Base-by-base conservation (phyloP, 2,329 filamentous ascomycete species). In the Penicillium thymicola region DNA sequence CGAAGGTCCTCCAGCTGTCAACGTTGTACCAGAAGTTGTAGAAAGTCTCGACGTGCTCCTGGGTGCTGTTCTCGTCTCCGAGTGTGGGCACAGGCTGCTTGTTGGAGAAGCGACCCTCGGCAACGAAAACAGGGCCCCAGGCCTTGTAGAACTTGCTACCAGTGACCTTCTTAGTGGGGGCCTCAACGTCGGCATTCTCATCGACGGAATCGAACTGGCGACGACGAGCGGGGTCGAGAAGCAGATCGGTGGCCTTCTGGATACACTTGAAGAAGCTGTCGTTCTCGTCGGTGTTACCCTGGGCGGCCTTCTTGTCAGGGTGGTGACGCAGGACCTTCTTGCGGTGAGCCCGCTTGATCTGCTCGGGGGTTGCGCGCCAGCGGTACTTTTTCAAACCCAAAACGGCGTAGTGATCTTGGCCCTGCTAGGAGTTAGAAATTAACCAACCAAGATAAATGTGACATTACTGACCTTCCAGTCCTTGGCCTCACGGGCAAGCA, bases 21-120 rank as follows among this genome's bases (percentile, higher is more conserved):
- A 99, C 96, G 83, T 93, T 95, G 83, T 97, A 99, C 88, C 90
- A 99, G 82, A 97, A 99, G 84, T 99, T 96, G 85, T 99, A 99
- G 78, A 99, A 99, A 52, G 82, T 81, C 72, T 97, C 92, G 45
- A 99, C 94, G 9, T 96, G 88, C 72, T 95, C 90, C 78, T 92
- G 90, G 68, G 85, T 85, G 71, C 89, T 88, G 65, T 95, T 89
- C 63, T 90, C 90, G 71, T 90, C 84, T 61, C 94, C 94, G 57
- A 99, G 87, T 67, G 83, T 79, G 6, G 94, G 95, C 3, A 97
- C 94, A 7, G 93, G 93, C 73, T 96, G 90, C 59, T 77, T 82
- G 77, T 92, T 94, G 76, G 90, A 95, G 85, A 99, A 99, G 62
- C 94, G 91, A 13, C 80, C 89, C 79, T 99, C 94, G 40, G 91